Evolutionary conservation across 306 rosid species (phyloP), one percentile per base, ranked within the genome.

Genomic region (Ormosia semicastrata): DNA sequence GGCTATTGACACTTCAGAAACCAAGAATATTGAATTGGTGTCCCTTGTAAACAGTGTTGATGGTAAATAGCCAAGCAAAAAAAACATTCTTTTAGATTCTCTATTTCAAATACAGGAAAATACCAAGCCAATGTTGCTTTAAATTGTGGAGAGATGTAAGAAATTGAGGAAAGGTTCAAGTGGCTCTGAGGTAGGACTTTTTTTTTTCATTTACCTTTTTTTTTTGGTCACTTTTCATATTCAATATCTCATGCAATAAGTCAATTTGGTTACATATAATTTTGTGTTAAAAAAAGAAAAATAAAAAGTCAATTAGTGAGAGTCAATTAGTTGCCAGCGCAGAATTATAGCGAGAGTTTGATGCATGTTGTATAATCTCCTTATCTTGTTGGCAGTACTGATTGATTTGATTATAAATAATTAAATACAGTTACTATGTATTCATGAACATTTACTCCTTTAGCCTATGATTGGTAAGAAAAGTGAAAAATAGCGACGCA

Each of bases 31-130:
- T 66, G 99, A 95, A 62, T 90, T 93, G 91, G 88, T 86, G 34
- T 82, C 98, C 54, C 98, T 95, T 75, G 93, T 92, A 58, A 79
- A 85, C 80, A 86, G 82, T 71, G 83, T 79, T 68, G 97, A 89
- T 81, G 90, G 50, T 76, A 82, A 84, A 73, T 87, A 83, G 83
- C 77, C 30, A 52, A 71, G 71, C 43, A 56, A 44, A 32, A 46
- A n/a, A 71, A 24, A 24, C 44, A 62, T 78, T 74, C 60, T 85
- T 63, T 60, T 60, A 56, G 50, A 24, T 70, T 56, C 73, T 82
- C 63, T 36, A 8, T 57, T 64, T 39, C 63, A 40, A 36, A 54
- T 76, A 15, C 30, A 17, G 24, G 58, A 17, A 47, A 29, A n/a
- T 7, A 79, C 50, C 30, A 24, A 57, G 54, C 54, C 43, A 52